phyloP scores from a whole-genome alignment of 2,329 filamentous ascomycete genomes.

The Colletotrichum caudatum region DNA sequence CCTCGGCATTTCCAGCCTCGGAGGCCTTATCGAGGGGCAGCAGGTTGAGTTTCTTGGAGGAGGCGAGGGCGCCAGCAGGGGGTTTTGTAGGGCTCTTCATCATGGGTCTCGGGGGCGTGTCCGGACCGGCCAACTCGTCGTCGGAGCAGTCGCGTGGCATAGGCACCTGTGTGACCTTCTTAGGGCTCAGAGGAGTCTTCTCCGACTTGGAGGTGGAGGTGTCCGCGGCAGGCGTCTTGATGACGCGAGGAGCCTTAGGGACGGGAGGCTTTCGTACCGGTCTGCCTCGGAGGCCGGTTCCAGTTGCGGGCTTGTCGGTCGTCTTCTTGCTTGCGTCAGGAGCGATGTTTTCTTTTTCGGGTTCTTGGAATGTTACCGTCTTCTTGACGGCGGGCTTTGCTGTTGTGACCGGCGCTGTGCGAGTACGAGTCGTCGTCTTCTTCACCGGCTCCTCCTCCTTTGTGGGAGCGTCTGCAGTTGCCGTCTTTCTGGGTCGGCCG shows the following conservation, averaged over 20 bases:
- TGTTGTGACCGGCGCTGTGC: slow-evolving; percentile 45
- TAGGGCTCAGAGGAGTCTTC: slow-evolving; percentile 70
- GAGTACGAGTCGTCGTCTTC: slow-evolving; percentile 46
- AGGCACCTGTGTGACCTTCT: slow-evolving; percentile 72
- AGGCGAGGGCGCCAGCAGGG: slow-evolving; percentile 48
- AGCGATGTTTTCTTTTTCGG: slow-evolving; percentile 73
- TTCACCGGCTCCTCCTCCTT: slow-evolving; percentile 46
- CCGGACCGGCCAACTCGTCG: slow-evolving; percentile 68
- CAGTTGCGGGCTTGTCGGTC: slow-evolving; percentile 44
- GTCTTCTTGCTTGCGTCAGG: slow-evolving; percentile 56
- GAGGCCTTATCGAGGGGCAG: slow-evolving; percentile 38
- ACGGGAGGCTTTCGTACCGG: slow-evolving; percentile 62
- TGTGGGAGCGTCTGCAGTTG: slow-evolving; percentile 43
- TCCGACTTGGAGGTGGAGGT: slow-evolving; percentile 49
- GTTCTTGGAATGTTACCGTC: slow-evolving; percentile 72
- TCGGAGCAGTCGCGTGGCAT: slow-evolving; percentile 65
- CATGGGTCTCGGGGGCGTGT: slow-evolving; percentile 64
- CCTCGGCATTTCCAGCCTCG: slow-evolving; percentile 42
- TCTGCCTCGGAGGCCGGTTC: slow-evolving; percentile 53
- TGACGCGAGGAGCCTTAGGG: slow-evolving; percentile 46
- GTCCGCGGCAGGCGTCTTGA: slow-evolving; percentile 44
- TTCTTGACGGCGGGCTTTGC: slow-evolving; percentile 66
- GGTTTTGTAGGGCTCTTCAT: slow-evolving; percentile 69
- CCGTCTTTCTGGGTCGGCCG: slow-evolving; percentile 58
- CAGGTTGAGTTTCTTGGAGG: slow-evolving; percentile 53